phyloP scores from a whole-genome alignment of 2,329 filamentous ascomycete genomes.

The Elsinoe fawcettii region DNA sequence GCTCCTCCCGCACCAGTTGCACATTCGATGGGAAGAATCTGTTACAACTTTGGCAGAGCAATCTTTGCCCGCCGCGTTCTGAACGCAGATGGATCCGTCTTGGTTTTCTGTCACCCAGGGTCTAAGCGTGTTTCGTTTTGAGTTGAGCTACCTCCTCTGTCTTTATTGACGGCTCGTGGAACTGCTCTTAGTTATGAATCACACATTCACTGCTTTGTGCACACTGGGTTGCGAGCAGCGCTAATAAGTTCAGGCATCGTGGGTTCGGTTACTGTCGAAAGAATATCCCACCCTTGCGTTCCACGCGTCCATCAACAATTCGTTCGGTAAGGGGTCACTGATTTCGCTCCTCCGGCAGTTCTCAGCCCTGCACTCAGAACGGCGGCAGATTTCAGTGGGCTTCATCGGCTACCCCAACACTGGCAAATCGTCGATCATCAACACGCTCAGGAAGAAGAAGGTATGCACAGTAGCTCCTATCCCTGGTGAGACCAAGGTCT shows the following conservation, averaged over 20 bases:
- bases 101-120: constrained; percentile 72
- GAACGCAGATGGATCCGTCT: constrained; percentile 74
- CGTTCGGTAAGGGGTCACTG: constrained; percentile 89
- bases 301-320: constrained; percentile 89
- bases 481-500: constrained; percentile 93
- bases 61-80: constrained; percentile 63
- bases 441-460: constrained; percentile 88
- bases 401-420: constrained; percentile 87
- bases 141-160: constrained; percentile 84
- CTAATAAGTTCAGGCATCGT: constrained; percentile 62
- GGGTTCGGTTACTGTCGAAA: constrained; percentile 82
- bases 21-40: constrained; percentile 69
- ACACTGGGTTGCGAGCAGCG: constrained; percentile 22
- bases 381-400: constrained; percentile 91
- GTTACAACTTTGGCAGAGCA: constrained; percentile 99
- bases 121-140: constrained; percentile 75
- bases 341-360: constrained; percentile 92
- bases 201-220: constrained; percentile 53
- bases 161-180: constrained; percentile 55
- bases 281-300: constrained; percentile 93
- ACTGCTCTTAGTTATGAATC: constrained; percentile 98
- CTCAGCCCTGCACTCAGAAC: constrained; percentile 75
- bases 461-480: constrained; percentile 91
- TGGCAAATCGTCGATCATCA: constrained; percentile 95
- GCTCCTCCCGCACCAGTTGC: constrained; percentile 55